Percentiles rank a stretch among this genome's conserved stretches.
Evolutionary conservation across 192 early-diverging fungal genomes (phyloP).

Genomic region (Coemansia sp.): DNA sequence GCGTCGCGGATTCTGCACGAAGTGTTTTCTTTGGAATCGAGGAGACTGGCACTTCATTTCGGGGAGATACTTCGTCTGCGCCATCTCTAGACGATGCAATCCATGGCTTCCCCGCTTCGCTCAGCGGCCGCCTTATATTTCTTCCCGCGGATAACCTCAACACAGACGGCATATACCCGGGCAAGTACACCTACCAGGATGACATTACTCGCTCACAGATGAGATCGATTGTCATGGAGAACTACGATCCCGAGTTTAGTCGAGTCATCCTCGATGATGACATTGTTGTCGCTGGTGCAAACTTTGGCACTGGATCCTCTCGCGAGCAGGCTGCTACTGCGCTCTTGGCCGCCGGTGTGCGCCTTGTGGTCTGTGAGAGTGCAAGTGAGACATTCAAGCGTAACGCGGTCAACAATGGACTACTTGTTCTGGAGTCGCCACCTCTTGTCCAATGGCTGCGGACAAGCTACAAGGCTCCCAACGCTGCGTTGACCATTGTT

Average conservation of each 20-base stretch:
- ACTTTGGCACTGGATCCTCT: constrained; percentile 97
- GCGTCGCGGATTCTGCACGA: constrained; percentile 12
- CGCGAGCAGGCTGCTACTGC: constrained; percentile 98
- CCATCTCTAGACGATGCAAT: constrained; percentile 32
- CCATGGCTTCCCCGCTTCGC: constrained; percentile 70
- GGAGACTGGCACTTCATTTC: background rate
- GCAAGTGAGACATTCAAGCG: constrained; percentile 99
- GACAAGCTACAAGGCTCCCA: constrained; percentile 26
- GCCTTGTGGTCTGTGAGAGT: constrained; percentile 85
- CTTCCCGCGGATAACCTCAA: constrained; percentile 93
- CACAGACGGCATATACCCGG: constrained; percentile 98
- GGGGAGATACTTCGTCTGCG: constrained; percentile 5
- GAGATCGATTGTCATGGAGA: constrained; percentile 97
- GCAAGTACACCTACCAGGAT: constrained; percentile 98
- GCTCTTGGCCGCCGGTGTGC: constrained; percentile 81
- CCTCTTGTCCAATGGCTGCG: constrained; percentile 76
- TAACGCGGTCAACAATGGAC: constrained; percentile 98
- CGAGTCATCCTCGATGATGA: constrained; percentile 67
- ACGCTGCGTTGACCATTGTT: constrained; percentile 60
- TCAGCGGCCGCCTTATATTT: constrained; percentile 85
- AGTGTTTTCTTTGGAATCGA: constrained; percentile 37
- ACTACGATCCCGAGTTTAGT: constrained; percentile 91
- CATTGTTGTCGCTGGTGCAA: constrained; percentile 88
- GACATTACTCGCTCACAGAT: constrained; percentile 87
- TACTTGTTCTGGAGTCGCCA: constrained; percentile 86